These are phyloP conservation scores for Globisporangium spiculum DNA, from an alignment of 352 stramenopile genomes.

Conservation along the genomic window DNA sequence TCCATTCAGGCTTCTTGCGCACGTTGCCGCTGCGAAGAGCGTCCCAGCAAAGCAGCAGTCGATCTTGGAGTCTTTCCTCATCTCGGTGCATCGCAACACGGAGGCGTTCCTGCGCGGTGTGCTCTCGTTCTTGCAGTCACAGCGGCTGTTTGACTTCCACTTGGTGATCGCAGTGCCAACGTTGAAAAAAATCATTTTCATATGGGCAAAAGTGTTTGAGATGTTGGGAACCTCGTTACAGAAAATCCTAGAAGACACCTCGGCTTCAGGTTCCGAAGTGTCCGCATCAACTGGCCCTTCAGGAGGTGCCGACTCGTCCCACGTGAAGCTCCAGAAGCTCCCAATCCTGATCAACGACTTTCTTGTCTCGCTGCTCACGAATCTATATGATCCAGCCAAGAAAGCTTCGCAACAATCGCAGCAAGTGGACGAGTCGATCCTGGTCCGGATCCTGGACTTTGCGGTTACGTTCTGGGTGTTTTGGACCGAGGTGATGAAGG, in stretches of 20 bases:
- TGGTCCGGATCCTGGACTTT: constrained; percentile 73
- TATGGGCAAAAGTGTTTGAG: constrained; percentile 71
- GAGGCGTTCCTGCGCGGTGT: constrained; percentile 73
- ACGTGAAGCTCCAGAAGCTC: constrained; percentile 57
- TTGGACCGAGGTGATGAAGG: constrained; percentile 51
- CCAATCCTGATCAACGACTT: constrained; percentile 75
- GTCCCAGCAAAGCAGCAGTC: constrained; percentile 39
- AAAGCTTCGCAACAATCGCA: constrained; percentile 14
- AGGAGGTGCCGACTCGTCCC: constrained; percentile 19
- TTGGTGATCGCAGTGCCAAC: constrained; percentile 49
- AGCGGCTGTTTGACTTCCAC: constrained; percentile 63
- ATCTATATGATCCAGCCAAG: constrained; percentile 36
- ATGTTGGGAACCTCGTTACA: constrained; percentile 40
- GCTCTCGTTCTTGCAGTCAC: constrained; percentile 63
- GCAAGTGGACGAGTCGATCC: constrained; percentile 41
- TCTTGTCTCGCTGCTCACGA: constrained; percentile 45
- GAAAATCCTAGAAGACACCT: constrained; percentile 21
- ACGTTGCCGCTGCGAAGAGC: constrained; percentile 52
- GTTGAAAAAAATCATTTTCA: constrained; percentile 72
- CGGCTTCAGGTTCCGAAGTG: constrained; percentile 19
- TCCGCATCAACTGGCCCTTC: constrained; percentile 7
- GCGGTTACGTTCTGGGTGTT: constrained; percentile 74
- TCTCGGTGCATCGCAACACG: constrained; percentile 65
- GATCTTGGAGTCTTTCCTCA: constrained; percentile 59
- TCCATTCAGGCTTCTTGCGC: constrained; percentile 40